Evolutionary conservation across 2,329 filamentous ascomycete species (phyloP), one percentile per base, ranked within the genome.

Genomic region (Botrytis paeoniae): DNA sequence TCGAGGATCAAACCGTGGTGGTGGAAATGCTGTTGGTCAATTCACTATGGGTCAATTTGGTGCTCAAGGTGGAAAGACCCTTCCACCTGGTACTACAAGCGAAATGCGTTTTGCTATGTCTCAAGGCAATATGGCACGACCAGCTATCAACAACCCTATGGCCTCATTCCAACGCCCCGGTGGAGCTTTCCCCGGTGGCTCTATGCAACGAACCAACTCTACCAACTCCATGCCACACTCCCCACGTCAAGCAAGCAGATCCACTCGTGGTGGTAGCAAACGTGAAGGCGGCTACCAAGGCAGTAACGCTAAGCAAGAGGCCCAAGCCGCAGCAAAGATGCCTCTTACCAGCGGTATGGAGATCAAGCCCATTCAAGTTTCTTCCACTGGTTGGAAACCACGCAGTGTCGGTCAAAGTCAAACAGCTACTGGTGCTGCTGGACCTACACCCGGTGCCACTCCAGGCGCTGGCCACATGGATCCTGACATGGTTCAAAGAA

Each of bases 401-500:
- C 90, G 86, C 71, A 96, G 92, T 79, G 75, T 97, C 69, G 86
- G 84, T 70, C 84, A 83, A 76, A 82, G 82, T 75, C 71, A 79
- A 69, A 77, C 81, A 45, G 80, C 81, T 57, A 81, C 82, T 43
- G 75, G 81, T 69, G 82, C 85, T 57, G 75, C 83, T 61, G 81
- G 83, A 54, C 81, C 83, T 73, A 80, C 83, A 74, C 83, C 86
- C 72, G 83, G 85, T 76, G 82, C 85, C 74, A 84, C 81, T 63
- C 81, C 84, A 73, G 84, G 80, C 70, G 78, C 84, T 72, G 85
- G 86, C 14, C 87, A 93, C 79, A 89, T 98, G 85, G 90, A 97
- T 77, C 95, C 96, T 37, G 93, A 95, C 79, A 90, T 96, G 86
- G 96, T 99, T 73, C 96, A 99, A 85, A 92, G 95, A 78, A 99